Evolutionary conservation across 352 stramenopile genomes (phyloP).

Genomic region (Pythium insidiosum): DNA sequence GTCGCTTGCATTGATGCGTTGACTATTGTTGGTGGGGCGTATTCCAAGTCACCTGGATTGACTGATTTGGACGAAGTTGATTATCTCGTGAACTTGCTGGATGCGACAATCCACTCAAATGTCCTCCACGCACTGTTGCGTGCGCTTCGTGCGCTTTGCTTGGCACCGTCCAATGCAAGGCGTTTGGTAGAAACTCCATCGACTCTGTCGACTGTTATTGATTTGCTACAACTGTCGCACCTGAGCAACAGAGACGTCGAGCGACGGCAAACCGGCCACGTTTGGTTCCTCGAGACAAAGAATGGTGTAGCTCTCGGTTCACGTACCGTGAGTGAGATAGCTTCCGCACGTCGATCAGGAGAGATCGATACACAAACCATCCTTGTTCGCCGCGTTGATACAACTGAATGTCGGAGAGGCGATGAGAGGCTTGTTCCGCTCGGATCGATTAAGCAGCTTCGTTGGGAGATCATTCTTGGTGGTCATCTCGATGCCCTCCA

Average conservation of each 20-base stretch:
- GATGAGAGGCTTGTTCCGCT: no score
- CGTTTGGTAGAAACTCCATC: slow-evolving; percentile 47
- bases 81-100: slow-evolving; percentile 52
- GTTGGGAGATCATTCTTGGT: slow-evolving; percentile 67
- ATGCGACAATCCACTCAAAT: slow-evolving; percentile 43
- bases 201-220: slow-evolving; percentile 39
- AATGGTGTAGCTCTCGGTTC: no score
- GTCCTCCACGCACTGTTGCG: slow-evolving; percentile 50
- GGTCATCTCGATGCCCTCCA: slow-evolving; percentile 38
- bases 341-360: no score
- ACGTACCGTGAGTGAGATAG: no score
- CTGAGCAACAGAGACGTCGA: slow-evolving; percentile 23
- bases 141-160: slow-evolving; percentile 45
- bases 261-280: no score
- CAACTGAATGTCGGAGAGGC: no score
- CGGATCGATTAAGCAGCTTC: no score
- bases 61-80: slow-evolving; percentile 63
- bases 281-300: no score
- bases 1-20: slow-evolving; percentile 59
- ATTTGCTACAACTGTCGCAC: slow-evolving; percentile 63
- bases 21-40: slow-evolving; percentile 45
- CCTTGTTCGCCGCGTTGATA: no score
- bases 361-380: no score
- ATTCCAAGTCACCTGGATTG: slow-evolving; percentile 22
- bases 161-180: slow-evolving; percentile 37